phyloP scores from a whole-genome alignment of 1,139 yeast species.

The Hyphopichia fennica region DNA sequence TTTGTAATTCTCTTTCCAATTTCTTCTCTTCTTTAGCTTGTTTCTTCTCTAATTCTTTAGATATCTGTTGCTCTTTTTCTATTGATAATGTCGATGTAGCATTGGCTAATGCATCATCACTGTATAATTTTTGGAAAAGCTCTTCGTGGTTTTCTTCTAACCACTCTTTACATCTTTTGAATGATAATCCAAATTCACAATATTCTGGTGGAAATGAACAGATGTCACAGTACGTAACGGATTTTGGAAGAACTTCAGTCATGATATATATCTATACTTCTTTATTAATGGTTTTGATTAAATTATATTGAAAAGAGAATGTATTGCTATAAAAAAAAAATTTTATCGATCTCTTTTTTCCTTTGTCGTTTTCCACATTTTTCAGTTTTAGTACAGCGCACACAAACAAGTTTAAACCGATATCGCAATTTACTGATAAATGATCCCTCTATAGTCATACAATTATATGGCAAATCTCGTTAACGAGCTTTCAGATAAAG shows the following conservation, averaged over 20 bases:
- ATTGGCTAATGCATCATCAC: conserved; percentile 53
- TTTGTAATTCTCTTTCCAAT: conserved; percentile 80
- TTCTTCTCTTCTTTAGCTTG: conserved; percentile 89
- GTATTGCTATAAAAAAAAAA: too few relatives aligned
- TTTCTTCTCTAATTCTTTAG: conserved; percentile 77
- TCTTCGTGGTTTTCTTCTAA: conserved; percentile 58
- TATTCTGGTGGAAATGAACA: conserved; percentile 90
- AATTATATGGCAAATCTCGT: too few relatives aligned
- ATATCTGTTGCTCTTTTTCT: conserved; percentile 81
- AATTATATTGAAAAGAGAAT: too few relatives aligned
- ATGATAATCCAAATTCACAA: conserved; percentile 87
- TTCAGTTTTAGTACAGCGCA: background rate
- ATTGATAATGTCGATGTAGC: conserved; percentile 57
- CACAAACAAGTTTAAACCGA: background rate
- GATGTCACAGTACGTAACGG: conserved; percentile 72
- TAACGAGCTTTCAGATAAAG: too few relatives aligned
- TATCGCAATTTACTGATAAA: background rate
- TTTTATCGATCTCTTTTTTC: background rate
- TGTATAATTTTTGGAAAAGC: conserved; percentile 59
- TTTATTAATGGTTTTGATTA: background rate
- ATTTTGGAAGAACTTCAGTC: conserved; percentile 43
- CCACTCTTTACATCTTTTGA: conserved; percentile 86
- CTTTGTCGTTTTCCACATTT: background rate
- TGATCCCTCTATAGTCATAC: too few relatives aligned
- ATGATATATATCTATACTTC: conserved; percentile 12